A percentile compares a stretch with the other conserved stretches of the same genome.
Evolutionary conservation across 2,329 filamentous ascomycete genomes (phyloP).

Genomic region (Colletotrichum somersetense): DNA sequence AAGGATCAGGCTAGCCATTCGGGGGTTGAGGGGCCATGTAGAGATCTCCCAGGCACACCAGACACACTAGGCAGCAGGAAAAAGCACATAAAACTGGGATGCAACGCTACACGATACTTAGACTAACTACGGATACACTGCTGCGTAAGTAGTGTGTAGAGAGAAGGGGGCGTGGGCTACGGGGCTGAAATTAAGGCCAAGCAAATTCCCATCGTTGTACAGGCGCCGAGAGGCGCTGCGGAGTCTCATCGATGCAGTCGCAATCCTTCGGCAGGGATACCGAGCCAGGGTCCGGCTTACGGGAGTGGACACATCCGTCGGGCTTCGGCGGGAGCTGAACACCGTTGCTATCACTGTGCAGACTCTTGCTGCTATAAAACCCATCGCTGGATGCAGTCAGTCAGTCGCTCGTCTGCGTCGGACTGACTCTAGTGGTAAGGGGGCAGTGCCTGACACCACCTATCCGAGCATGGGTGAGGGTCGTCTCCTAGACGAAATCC

Average conservation of each 20-base stretch:
- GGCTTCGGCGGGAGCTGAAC: neutral
- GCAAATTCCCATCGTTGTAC: slow-evolving; percentile 6
- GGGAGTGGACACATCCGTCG: slow-evolving; percentile 6
- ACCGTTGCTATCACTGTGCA: neutral
- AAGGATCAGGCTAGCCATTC: neutral
- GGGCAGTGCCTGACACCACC: neutral
- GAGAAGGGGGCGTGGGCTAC: too few species aligned
- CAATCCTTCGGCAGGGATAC: slow-evolving; percentile 35
- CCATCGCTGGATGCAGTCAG: neutral
- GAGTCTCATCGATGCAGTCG: slow-evolving; percentile 21
- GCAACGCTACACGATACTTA: slow-evolving; percentile 8
- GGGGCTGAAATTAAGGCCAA: slow-evolving; percentile 9
- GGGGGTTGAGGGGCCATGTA: neutral
- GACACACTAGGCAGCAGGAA: slow-evolving; percentile 3
- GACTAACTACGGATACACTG: too few species aligned
- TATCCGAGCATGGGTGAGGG: neutral
- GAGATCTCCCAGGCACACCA: neutral
- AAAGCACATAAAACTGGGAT: slow-evolving; percentile 5
- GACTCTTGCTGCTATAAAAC: neutral
- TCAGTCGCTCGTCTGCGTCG: too few species aligned
- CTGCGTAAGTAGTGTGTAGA: too few species aligned
- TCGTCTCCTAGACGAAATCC: too few species aligned
- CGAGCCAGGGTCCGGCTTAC: neutral
- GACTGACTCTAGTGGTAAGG: too few species aligned
- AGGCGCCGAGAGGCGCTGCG: neutral